Evolutionary conservation across 441 rosid species (phyloP), one percentile per base, ranked within the genome.

Genomic region (Jatropha podagrica): DNA sequence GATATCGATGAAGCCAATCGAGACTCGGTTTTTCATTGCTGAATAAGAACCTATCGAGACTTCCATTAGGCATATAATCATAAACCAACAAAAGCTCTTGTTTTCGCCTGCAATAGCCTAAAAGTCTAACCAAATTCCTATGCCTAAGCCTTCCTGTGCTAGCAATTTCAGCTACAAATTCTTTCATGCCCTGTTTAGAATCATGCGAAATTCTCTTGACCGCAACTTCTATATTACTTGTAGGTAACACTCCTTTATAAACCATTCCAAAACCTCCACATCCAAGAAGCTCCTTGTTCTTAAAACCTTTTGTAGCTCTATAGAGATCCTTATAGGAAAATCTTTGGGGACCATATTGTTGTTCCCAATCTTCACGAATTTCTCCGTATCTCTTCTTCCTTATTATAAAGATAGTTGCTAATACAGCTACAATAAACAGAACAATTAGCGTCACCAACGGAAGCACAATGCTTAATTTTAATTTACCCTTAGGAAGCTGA

Each of bases 31-130:
- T 78, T 6, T 69, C 80, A 17, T 52, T 63, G 54, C 64, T 68
- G 18, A 74, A 78, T 17, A 85, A 65, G 74, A 76, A 67, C 65
- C 76, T 85, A 71, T 85, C 86, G 2, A 81, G 85, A 55, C 88
- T 85, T 27, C 83, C 83, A 67, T 83, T 80, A 12, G 79, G 76
- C 86, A 83, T 80, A 4, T 83, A 79, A 51, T 83, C 82, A 55
- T 86, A 86, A 1, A 84, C 83, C 27, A 86, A 76, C 17, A 84
- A n/a, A 13, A 86, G 76, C 74, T 86, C 83, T 3, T 83, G 79
- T 20, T 64, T 74, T 4, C 82, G 58, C 20, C 86, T 68, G 56
- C 89, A 81, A 52, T 82, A 86, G 17, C 86, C 88, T 0, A 81
- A 73, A 12, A 86, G 79, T 10, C 65, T 69, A 32, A 86, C 87